Conservation (phyloP, 371 early-diverging fungal genomes). For the Mucor saturninus region DNA sequence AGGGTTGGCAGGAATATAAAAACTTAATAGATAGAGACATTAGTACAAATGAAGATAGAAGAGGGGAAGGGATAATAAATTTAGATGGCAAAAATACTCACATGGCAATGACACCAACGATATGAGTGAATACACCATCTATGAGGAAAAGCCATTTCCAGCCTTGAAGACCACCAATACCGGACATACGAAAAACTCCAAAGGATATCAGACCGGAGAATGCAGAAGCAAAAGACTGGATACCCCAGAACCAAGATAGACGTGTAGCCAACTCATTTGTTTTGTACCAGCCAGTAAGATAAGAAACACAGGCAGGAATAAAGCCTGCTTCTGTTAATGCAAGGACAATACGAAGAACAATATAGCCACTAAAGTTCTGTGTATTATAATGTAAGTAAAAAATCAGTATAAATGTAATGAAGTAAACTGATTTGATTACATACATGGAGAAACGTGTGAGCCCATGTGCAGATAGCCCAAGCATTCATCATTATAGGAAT, state of each 20-base stretch:
- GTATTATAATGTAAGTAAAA: neutral
- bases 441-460: slow-evolving; percentile 37
- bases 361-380: slow-evolving; percentile 33
- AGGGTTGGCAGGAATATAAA: slow-evolving; percentile 54
- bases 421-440: neutral
- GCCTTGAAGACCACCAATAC: slow-evolving; percentile 59
- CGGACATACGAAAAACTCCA: slow-evolving; percentile 58
- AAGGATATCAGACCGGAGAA: slow-evolving; percentile 63
- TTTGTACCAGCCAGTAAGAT: slow-evolving; percentile 66
- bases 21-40: slow-evolving; percentile 19
- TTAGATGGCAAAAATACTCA: slow-evolving; percentile 22
- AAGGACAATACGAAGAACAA: slow-evolving; percentile 36
- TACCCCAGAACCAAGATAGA: slow-evolving; percentile 64
- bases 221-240: slow-evolving; percentile 61
- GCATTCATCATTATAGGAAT: slow-evolving; percentile 65
- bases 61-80: neutral
- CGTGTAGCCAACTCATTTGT: slow-evolving; percentile 61
- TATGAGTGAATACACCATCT: slow-evolving; percentile 56
- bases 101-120: slow-evolving; percentile 50
- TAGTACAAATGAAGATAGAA: neutral
- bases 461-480: slow-evolving; percentile 65
- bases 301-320: slow-evolving; percentile 62
- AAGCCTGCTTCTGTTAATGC: slow-evolving; percentile 60
- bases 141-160: slow-evolving; percentile 65
- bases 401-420: neutral